phyloP scores from a whole-genome alignment of 1,284 basidiomycete genomes.

The Ustilago loliicola region DNA sequence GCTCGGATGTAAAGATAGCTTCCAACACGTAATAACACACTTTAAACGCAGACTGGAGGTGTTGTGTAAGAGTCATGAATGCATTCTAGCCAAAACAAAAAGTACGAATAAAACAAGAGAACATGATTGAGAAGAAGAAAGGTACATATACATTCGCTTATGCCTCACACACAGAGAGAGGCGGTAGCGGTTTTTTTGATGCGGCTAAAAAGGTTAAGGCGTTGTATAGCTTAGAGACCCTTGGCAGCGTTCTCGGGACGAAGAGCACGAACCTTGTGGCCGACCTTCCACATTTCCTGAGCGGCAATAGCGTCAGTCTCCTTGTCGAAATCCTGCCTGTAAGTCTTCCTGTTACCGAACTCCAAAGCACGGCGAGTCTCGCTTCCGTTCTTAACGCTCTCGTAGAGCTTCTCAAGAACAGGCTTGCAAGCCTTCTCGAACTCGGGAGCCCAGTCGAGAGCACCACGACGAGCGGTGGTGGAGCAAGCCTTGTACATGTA shows the following conservation, averaged over 20 bases:
- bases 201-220: neutral
- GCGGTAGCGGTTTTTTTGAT: neutral
- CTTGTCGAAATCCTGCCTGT: slow-evolving; percentile 92
- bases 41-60: neutral
- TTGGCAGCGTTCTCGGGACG: slow-evolving; percentile 64
- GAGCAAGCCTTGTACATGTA: slow-evolving; percentile 98
- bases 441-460: slow-evolving; percentile 98
- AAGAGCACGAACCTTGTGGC: slow-evolving; percentile 66
- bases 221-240: slow-evolving; percentile 35
- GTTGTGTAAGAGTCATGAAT: neutral
- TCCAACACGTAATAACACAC: neutral
- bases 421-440: slow-evolving; percentile 94
- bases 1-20: too few relatives aligned
- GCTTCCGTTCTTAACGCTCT: slow-evolving; percentile 91
- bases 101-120: slow-evolving; percentile 8
- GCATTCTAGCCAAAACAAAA: slow-evolving; percentile 9
- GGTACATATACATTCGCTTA: slow-evolving; percentile 20
- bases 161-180: neutral
- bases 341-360: slow-evolving; percentile 92
- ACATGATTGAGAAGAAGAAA: slow-evolving; percentile 6
- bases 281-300: slow-evolving; percentile 87
- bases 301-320: slow-evolving; percentile 95
- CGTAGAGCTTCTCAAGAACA: slow-evolving; percentile 93
- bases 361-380: slow-evolving; percentile 97
- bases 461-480: slow-evolving; percentile 97